These are phyloP conservation scores for Ceraceosorus guamensis DNA, from an alignment of 1,284 basidiomycete genomes.

Conservation along the genomic window DNA sequence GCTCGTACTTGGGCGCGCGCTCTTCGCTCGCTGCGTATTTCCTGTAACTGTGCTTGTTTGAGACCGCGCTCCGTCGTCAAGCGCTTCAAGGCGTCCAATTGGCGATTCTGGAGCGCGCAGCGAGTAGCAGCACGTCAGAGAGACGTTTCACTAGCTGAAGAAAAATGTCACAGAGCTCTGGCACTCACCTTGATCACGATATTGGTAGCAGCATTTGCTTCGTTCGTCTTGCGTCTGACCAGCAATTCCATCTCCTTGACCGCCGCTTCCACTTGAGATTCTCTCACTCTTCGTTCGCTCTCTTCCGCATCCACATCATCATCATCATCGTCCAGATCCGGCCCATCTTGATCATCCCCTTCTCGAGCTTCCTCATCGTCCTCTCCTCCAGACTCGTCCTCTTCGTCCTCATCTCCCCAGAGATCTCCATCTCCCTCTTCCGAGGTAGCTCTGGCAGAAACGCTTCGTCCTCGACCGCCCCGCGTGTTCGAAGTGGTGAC, in stretches of 20 bases:
- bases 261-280: conserved; percentile 45
- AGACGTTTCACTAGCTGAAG: no score
- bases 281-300: conserved; percentile 41
- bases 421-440: conserved; percentile 41
- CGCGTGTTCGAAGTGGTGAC: conserved; percentile 10
- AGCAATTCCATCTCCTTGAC: conserved; percentile 44
- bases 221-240: conserved; percentile 40
- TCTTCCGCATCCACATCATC: conserved; percentile 52
- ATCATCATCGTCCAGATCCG: conserved; percentile 72
- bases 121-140: not conserved
- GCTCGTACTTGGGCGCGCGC: conserved; percentile 15
- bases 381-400: conserved; percentile 34
- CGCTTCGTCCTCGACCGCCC: not conserved
- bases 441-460: conserved; percentile 23
- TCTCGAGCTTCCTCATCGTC: conserved; percentile 24
- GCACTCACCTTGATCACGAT: conserved; percentile 33
- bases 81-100: conserved; percentile 39
- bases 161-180: not conserved
- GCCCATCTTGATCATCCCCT: conserved; percentile 10
- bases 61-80: conserved; percentile 39
- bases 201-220: conserved; percentile 42
- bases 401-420: conserved; percentile 24
- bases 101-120: conserved; percentile 23
- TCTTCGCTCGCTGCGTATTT: conserved; percentile 35
- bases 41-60: conserved; percentile 40